phyloP scores from a whole-genome alignment of 768 basidiomycete species.

The Lentinus brumalis region DNA sequence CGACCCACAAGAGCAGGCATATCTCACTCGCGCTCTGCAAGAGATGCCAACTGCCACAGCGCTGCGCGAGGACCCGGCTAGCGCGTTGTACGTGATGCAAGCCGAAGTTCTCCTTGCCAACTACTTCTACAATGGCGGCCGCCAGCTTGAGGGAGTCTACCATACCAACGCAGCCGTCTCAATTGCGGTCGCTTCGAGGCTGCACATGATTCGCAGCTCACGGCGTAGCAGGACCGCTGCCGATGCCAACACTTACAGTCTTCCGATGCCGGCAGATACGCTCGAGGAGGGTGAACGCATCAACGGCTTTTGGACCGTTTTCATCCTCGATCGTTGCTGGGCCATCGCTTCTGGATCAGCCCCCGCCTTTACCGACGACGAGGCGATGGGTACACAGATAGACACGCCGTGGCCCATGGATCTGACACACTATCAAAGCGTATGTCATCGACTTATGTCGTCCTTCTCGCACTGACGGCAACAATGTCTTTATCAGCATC shows the following conservation, averaged over 20 bases:
- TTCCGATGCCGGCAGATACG: slow-evolving; percentile 43
- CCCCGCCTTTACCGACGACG: slow-evolving; percentile 55
- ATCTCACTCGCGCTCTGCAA: slow-evolving; percentile 52
- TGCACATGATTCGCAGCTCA: slow-evolving; percentile 30
- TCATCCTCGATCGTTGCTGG: slow-evolving; percentile 58
- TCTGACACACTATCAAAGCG: slow-evolving; percentile 35
- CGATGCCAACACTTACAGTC: slow-evolving; percentile 17
- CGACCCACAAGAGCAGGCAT: slow-evolving; percentile 37
- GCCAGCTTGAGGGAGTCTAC: slow-evolving; percentile 61
- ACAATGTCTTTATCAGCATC: slow-evolving; percentile 36
- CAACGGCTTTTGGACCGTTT: slow-evolving; percentile 66
- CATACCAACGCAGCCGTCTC: slow-evolving; percentile 46
- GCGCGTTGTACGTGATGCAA: slow-evolving; percentile 36
- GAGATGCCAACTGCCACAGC: slow-evolving; percentile 46
- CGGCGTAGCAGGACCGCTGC: slow-evolving; percentile 25
- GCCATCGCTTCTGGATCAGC: slow-evolving; percentile 55
- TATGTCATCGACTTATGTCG: slow-evolving; percentile 22
- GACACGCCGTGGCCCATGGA: slow-evolving; percentile 43
- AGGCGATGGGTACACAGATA: slow-evolving; percentile 40
- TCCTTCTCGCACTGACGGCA: slow-evolving; percentile 37
- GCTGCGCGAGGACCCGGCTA: slow-evolving; percentile 34
- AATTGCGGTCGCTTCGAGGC: slow-evolving; percentile 30
- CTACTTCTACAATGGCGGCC: slow-evolving; percentile 64
- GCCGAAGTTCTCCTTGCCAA: slow-evolving; percentile 60
- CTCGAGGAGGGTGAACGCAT: slow-evolving; percentile 70